phyloP scores from a whole-genome alignment of 2,329 filamentous ascomycete genomes.

The Tolypocladium cylindrosporum region DNA sequence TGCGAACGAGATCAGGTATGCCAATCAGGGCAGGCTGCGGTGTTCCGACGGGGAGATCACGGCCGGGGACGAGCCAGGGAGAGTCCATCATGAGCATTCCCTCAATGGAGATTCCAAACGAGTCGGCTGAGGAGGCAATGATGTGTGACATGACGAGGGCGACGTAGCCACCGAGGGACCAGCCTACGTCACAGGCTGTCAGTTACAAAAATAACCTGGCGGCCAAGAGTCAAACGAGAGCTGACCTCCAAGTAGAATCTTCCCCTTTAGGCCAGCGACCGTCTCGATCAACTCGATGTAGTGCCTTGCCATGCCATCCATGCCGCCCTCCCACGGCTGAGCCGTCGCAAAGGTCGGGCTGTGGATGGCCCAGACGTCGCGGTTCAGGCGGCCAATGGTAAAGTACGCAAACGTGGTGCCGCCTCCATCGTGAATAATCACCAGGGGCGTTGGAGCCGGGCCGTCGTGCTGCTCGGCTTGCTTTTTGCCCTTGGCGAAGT shows the following conservation, averaged over 20 bases:
- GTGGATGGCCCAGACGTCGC: conserved; percentile 6
- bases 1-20: neutral
- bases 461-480: neutral
- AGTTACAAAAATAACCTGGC: neutral
- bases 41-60: neutral
- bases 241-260: neutral
- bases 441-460: conserved; percentile 1
- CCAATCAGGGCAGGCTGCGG: neutral
- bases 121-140: neutral
- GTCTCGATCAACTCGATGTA: conserved; percentile 4
- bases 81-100: neutral
- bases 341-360: conserved; percentile 2
- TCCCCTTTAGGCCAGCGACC: neutral
- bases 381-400: conserved; percentile 2
- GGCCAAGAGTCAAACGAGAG: neutral
- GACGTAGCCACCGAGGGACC: conserved; percentile 2
- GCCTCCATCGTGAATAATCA: conserved; percentile 8
- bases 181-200: neutral
- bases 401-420: conserved; percentile 4
- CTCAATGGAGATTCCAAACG: neutral
- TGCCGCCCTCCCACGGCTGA: conserved; percentile 3
- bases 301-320: conserved; percentile 4
- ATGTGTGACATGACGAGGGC: neutral
- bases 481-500: neutral
- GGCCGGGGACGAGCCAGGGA: neutral